A percentile compares a stretch with the other conserved stretches of the same genome.
Conservation (phyloP, 2,329 filamentous ascomycete species). For the Ceratocystis smalleyi region DNA sequence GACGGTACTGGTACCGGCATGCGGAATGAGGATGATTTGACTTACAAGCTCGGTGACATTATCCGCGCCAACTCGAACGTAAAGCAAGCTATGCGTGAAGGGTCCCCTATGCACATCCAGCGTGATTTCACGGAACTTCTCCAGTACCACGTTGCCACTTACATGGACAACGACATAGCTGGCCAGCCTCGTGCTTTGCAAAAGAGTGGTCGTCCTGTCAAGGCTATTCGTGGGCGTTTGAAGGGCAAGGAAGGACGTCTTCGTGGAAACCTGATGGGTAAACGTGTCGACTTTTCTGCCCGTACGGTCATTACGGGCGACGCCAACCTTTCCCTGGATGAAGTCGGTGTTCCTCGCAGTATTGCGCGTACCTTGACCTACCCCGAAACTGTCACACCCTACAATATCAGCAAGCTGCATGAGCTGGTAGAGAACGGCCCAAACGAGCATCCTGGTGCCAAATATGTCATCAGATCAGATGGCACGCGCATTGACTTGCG, state of each 20-base stretch:
- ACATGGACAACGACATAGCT: conserved; percentile 99
- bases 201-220: conserved; percentile 91
- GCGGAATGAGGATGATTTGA: conserved; percentile 96
- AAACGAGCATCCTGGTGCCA: conserved; percentile 86
- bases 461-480: conserved; percentile 88
- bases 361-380: conserved; percentile 91
- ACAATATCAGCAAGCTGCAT: conserved; percentile 90
- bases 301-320: conserved; percentile 99
- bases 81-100: conserved; percentile 75
- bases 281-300: conserved; percentile 97
- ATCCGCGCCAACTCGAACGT: conserved; percentile 96
- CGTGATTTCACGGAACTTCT: conserved; percentile 81
- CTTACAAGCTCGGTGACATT: conserved; percentile 96
- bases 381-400: conserved; percentile 90
- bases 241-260: conserved; percentile 99
- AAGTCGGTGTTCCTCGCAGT: conserved; percentile 89
- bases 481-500: conserved; percentile 89
- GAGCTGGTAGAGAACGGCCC: conserved; percentile 83
- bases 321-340: conserved; percentile 86
- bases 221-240: conserved; percentile 87
- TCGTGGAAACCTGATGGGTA: conserved; percentile 97
- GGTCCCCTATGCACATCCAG: conserved; percentile 79
- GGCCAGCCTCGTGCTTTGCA: conserved; percentile 87
- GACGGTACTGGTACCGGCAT: conserved; percentile 84
- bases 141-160: conserved; percentile 96